A percentile compares a stretch with the other conserved stretches of the same genome.
Conservation (phyloP, 441 rosid species). For the Sinapis alba region DNA sequence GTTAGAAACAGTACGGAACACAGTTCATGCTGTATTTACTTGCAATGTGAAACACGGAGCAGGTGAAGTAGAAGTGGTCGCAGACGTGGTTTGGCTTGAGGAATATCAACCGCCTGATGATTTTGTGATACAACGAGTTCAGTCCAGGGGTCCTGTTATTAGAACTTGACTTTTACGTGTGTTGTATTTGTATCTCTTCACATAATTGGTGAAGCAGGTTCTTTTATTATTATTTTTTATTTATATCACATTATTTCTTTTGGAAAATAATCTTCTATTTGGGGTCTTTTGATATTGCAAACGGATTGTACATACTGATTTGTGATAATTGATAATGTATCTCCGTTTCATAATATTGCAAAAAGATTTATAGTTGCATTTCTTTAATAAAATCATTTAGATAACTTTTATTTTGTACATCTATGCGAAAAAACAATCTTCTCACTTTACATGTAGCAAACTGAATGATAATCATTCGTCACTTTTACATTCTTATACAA, state of each 20-base stretch:
- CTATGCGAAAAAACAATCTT: neutral
- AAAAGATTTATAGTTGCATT: constrained; percentile 11
- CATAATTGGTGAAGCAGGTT: constrained; percentile 24
- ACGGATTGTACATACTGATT: constrained; percentile 33
- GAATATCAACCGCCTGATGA: constrained; percentile 69
- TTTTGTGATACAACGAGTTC: constrained; percentile 59
- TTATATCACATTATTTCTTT: constrained; percentile 37
- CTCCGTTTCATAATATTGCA: constrained; percentile 22
- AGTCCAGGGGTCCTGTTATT: constrained; percentile 64
- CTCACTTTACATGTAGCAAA: neutral
- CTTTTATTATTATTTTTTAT: constrained; percentile 19
- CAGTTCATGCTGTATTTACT: neutral
- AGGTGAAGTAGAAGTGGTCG: constrained; percentile 53
- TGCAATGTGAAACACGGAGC: neutral
- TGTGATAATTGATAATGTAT: constrained; percentile 8
- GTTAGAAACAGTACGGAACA: neutral
- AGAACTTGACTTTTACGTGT: constrained; percentile 39
- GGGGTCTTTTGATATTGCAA: constrained; percentile 31
- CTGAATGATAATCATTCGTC: neutral
- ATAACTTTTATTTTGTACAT: neutral
- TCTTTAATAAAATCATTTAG: neutral
- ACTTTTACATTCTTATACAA: neutral
- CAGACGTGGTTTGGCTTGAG: constrained; percentile 59
- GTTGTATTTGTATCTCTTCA: neutral
- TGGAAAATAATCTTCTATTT: constrained; percentile 38